Evolutionary conservation across 2,329 filamentous ascomycete species (phyloP).

Genomic region (Hortaea sp.): DNA sequence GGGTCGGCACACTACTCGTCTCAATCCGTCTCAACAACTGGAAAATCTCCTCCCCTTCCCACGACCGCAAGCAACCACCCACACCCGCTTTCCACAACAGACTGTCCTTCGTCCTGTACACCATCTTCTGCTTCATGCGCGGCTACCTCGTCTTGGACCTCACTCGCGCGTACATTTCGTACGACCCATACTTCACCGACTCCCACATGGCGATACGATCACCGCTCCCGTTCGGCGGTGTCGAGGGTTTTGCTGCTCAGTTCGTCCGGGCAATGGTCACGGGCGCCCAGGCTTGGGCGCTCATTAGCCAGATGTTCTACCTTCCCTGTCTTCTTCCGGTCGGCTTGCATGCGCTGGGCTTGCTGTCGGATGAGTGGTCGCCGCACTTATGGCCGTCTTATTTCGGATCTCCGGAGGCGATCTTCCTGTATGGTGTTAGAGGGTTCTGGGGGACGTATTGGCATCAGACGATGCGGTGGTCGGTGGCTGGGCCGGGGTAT

Average conservation of each 20-base stretch:
- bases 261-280: conserved; percentile 15
- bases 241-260: conserved; percentile 3
- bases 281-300: conserved; percentile 17
- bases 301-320: conserved; percentile 18
- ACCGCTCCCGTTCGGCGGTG: conserved; percentile 6
- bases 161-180: conserved; percentile 12
- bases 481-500: conserved; percentile 15
- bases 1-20: conserved; percentile 15
- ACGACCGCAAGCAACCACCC: conserved; percentile 16
- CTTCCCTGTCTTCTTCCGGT: conserved; percentile 14
- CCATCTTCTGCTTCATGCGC: conserved; percentile 10
- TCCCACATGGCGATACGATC: conserved; percentile 7
- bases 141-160: conserved; percentile 18
- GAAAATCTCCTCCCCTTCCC: conserved; percentile 14
- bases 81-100: conserved; percentile 7
- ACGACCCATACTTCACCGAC: conserved; percentile 19
- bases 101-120: conserved; percentile 9
- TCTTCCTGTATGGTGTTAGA: conserved; percentile 14
- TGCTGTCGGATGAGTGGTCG: conserved; percentile 12
- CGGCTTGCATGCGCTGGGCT: conserved; percentile 10
- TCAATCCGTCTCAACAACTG: conserved; percentile 19
- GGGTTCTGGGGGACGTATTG: conserved; percentile 24
- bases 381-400: conserved; percentile 21
- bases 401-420: conserved; percentile 16
- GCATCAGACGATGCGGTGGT: conserved; percentile 24